Conservation (phyloP, 1,139 yeast species). For the Hemisphaericaspora lyxosophila region DNA sequence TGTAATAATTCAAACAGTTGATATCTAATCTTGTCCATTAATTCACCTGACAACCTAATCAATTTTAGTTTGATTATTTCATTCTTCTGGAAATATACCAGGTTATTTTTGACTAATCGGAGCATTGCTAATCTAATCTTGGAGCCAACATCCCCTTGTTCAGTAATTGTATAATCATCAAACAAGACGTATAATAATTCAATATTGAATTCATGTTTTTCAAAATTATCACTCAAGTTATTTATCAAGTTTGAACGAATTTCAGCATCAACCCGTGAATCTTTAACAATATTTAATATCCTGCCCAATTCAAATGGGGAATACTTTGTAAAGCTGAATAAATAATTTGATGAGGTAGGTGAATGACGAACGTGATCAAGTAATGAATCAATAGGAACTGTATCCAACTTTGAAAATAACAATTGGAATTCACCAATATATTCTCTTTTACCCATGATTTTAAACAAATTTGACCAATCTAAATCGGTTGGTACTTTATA, state of each 20-base stretch:
- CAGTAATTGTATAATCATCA: conserved; percentile 66
- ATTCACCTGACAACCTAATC: conserved; percentile 51
- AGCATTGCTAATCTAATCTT: conserved; percentile 57
- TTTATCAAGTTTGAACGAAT: conserved; percentile 25
- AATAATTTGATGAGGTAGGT: conserved; percentile 30
- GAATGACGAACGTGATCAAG: conserved; percentile 27
- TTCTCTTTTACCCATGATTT: conserved; percentile 16
- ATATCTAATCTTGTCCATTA: conserved; percentile 32
- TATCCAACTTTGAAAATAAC: conserved; percentile 18
- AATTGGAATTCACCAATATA: conserved; percentile 21
- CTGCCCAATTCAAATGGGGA: conserved; percentile 10
- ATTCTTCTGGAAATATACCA: conserved; percentile 14
- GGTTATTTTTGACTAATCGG: conserved; percentile 20
- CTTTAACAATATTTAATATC: conserved; percentile 20
- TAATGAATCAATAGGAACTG: conserved; percentile 18
- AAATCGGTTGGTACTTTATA: conserved; percentile 3
- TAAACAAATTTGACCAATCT: conserved; percentile 21
- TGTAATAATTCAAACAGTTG: conserved; percentile 26
- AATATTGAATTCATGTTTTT: conserved; percentile 22
- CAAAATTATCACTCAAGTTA: conserved; percentile 21
- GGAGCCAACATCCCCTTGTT: conserved; percentile 80
- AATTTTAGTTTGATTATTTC: conserved; percentile 30
- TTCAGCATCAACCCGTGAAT: conserved; percentile 24
- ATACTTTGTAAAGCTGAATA: conserved; percentile 26
- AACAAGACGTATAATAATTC: conserved; percentile 25